Evolutionary conservation across 2,329 filamentous ascomycete species (phyloP), one percentile per base, ranked within the genome.

Genomic region (Grosmannia serpens): DNA sequence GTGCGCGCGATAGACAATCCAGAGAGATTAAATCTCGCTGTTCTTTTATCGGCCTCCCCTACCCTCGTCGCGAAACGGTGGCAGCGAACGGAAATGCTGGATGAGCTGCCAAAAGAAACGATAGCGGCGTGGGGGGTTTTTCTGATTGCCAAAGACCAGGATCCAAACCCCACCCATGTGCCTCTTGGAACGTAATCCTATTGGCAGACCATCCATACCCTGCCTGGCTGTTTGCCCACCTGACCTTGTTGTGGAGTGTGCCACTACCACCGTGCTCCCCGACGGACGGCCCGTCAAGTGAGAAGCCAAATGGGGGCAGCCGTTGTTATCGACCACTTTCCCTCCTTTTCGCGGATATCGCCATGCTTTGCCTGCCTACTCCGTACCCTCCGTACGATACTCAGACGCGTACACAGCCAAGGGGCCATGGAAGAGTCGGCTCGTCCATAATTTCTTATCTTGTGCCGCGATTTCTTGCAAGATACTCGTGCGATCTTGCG

Each of bases 181-280:
- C 35, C 50, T 57, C n/a, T 41, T 57, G 59, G 57, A 61, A 58
- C 24, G 26, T 9, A 20, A 38, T 59, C 57, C 57, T 59, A 61
- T 61, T 61, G 59, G 57, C 57, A 20, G 31, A 31, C 51, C 41
- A 44, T 8, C 9, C 46, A 24, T 11, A 27, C 58, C 55, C 15
- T 38, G 31, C 26, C 17, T 44, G 35, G 29, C 49, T 17, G 49
- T 27, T 55, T 54, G 54, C 26, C 53, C 55, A 27, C 47, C 31
- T 50, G 57, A 51, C 57, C 57, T 52, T 20, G n/a, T 44, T 55
- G 24, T 55, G 8, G 20, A 55, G 33, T 38, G 35, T 51, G 49
- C 26, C 22, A 27, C 24, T 27, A 24, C 17, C 4, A 24, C 17
- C 4, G n/a, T 22, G n/a, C 44, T 46, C 44, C n/a, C 44, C 10